Base-by-base conservation (phyloP, 257 asterid species). In the Ilex aquifolium region DNA sequence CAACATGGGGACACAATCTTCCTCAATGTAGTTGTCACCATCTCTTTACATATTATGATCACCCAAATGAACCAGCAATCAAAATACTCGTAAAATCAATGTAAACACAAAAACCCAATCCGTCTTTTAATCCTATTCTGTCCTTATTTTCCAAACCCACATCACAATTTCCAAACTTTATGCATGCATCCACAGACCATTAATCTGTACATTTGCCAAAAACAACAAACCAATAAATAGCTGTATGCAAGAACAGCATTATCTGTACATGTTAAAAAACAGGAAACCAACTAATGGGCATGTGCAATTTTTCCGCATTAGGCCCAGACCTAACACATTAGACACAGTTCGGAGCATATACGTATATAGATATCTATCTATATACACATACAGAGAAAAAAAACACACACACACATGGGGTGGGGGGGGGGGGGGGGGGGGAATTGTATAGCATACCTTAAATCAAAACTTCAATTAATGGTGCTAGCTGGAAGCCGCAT, bases 1-100 rank as follows among this genome's bases (percentile, higher is more conserved):
- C 88, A 90, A 72, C 96, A 90, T 58, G 94, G 90, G 56, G 69
- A 65, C 0, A 88, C 86, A 65, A 76, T 71, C 72, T 75, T 88
- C 66, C 74, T 85, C 82, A 85, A 85, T 56, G 87, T 73, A 65
- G 72, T 65, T 29, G 85, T 57, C 77, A 82, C 96, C 97, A 90
- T 87, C 65, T 55, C 68, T 59, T 56, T 54, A 31, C 59, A 52
- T 54, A 59, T 49, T 63, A 69, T 29, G 40, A 46, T 62, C 68
- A 65, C 57, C 76, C 67, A 42, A 64, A 72, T 62, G 65, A 63
- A n/a, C 71, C 62, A 63, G 73, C 68, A 61, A 68, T 64, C 30
- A 63, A 60, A 46, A 65, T 72, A 40, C 6, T 8, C 15, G 10
- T 14, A 62, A 56, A 61, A 61, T 56, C 54, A 31, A 67, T 53